Conservation (phyloP, 148 eudicot genomes). For the Pouteria glomerata region DNA sequence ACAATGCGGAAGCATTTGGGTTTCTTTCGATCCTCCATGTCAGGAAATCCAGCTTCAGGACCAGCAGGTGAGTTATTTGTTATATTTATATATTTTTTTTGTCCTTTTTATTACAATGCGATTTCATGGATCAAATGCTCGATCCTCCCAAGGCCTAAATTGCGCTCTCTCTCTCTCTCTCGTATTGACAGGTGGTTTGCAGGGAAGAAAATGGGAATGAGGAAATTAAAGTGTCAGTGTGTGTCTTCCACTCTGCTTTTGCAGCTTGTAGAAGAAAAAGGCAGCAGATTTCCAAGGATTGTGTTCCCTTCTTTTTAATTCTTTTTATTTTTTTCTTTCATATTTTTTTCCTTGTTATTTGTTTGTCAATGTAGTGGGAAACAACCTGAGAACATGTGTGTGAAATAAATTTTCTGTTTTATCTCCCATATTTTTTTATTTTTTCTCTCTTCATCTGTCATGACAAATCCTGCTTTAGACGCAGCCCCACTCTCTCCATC, state of each 20-base stretch:
- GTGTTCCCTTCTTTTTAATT: conserved; percentile 17
- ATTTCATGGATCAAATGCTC: not conserved
- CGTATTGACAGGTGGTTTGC: conserved; percentile 21
- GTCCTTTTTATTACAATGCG: not conserved
- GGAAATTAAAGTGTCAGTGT: conserved; percentile 6
- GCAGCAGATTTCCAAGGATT: conserved; percentile 14
- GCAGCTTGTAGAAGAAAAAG: conserved; percentile 10
- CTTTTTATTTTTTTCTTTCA: conserved; percentile 5
- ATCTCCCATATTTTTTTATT: conserved; percentile 2
- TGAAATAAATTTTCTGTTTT: conserved; percentile 13
- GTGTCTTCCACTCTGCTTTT: conserved; percentile 10
- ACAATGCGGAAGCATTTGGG: conserved; percentile 32
- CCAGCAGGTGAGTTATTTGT: conserved; percentile 25
- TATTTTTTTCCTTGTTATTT: conserved; percentile 44
- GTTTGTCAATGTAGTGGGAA: conserved; percentile 52
- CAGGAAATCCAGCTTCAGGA: conserved; percentile 29
- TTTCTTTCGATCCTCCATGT: conserved; percentile 32
- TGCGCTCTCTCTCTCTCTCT: not conserved
- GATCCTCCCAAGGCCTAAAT: not conserved
- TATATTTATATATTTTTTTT: too few relatives aligned
- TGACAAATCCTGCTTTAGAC: not conserved
- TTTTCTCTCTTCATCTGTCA: too few relatives aligned
- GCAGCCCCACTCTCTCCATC: not conserved
- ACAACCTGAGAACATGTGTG: conserved; percentile 41
- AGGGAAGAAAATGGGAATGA: conserved; percentile 40